Evolutionary conservation across 73 alveolate genomes (phyloP), one percentile per base, ranked within the genome.

Genomic region (Tetrahymena elliotti): DNA sequence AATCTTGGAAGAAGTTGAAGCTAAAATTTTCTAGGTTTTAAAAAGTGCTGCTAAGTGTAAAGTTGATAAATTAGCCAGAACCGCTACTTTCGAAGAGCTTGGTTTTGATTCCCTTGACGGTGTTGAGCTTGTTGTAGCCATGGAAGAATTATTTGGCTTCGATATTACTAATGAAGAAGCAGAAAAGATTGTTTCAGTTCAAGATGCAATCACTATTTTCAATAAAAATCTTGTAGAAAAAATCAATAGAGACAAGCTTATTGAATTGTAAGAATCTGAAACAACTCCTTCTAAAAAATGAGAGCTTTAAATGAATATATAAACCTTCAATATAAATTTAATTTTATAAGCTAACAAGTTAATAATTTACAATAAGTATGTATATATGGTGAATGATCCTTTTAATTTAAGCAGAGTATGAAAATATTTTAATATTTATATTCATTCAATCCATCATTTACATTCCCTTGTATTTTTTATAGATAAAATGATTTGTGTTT

Each of bases 21-120:
- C 98, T 6, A 97, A 96, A 83, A 97, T 97, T 9, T 96, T 97
- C 93, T 95, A 97, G 92, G 98, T 97, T 27, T 83, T 97, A 83
- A 97, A 97, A 92, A 92, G 97, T 33, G 98, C 98, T n/a, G 98
- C 98, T 18, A 97, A 97, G 84, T 97, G 99, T 95, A 96, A 97
- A 52, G 97, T 54, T 38, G 84, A 95, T 8, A 97, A 97, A 93
- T 96, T 97, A 37, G 18, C 96, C 68, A 94, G 98, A n/a, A 96
- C 98, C 12, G 97, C 98, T 8, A 93, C 98, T 24, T 97, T 97
- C 83, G 98, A 97, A 97, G 99, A 97, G 84, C 96, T 97, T 38
- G 99, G 99, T 31, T 97, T 97, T 95, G 99, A 97, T 92, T 96
- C 98, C 9, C 93, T 97, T 3, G 99, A 97, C 84, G 96, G 94